Evolutionary conservation across 306 rosid genomes (phyloP).

Genomic region (Sicyos edulis): DNA sequence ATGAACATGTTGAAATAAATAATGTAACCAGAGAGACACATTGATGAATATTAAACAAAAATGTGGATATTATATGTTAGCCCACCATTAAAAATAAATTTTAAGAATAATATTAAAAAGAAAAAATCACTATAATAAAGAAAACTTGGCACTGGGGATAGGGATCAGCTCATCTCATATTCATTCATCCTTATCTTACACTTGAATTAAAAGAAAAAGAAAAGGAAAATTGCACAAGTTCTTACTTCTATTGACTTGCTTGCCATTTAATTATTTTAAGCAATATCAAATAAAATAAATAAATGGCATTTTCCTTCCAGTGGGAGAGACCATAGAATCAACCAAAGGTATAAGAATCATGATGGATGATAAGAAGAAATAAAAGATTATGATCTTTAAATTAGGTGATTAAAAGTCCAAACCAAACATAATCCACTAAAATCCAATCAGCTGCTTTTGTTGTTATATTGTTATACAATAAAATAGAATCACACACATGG

Average conservation of each 20-base stretch:
- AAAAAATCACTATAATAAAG: not conserved
- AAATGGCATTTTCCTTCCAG: not conserved
- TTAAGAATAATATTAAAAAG: not conserved
- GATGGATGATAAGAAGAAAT: not conserved
- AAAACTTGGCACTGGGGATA: not conserved
- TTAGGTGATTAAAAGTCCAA: not conserved
- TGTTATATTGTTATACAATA: not conserved
- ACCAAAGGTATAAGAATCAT: not conserved
- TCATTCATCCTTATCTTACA: not conserved
- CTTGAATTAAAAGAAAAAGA: not conserved
- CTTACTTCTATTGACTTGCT: slow-evolving; percentile 12
- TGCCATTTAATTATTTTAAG: not conserved
- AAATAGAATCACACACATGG: not conserved
- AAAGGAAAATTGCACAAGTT: not conserved
- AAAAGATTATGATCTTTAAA: not conserved
- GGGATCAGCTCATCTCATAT: not conserved
- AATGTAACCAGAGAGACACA: not conserved
- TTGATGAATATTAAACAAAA: not conserved
- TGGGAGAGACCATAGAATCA: not conserved
- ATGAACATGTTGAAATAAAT: not conserved
- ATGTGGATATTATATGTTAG: not conserved
- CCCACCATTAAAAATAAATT: not conserved
- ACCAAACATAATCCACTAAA: not conserved
- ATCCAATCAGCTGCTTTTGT: not conserved
- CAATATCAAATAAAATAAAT: not conserved